phyloP scores from a whole-genome alignment of 176 grass and related monocot species.

The Ensete ventricosum region DNA sequence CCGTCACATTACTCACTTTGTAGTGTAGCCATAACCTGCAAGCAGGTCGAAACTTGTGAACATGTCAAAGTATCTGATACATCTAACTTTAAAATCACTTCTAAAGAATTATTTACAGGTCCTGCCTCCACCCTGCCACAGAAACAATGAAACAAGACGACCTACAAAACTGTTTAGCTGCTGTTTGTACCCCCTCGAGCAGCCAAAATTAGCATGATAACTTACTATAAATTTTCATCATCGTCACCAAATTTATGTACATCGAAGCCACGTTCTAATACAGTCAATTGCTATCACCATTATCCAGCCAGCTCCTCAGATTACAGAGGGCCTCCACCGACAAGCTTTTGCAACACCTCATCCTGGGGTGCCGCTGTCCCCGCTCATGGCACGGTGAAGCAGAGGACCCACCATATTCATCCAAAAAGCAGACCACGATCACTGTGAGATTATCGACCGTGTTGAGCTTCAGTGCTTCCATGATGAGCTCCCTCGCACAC shows the following conservation, averaged over 20 bases:
- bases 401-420: background rate
- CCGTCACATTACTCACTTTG: too few relatives aligned
- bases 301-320: conserved; percentile 6
- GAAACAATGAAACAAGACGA: background rate
- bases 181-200: background rate
- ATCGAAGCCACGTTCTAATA: background rate
- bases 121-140: too few relatives aligned
- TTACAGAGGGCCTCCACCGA: conserved; percentile 10
- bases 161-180: background rate
- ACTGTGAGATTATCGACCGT: conserved; percentile 2
- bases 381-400: background rate
- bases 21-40: too few relatives aligned
- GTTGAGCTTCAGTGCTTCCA: conserved; percentile 1
- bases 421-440: background rate
- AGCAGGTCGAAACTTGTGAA: too few relatives aligned
- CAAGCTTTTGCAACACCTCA: conserved; percentile 6
- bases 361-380: background rate
- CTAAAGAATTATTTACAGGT: too few relatives aligned
- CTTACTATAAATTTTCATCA: background rate
- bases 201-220: background rate
- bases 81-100: too few relatives aligned
- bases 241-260: background rate
- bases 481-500: background rate
- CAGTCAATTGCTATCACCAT: background rate
- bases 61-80: too few relatives aligned